Base-by-base conservation (phyloP, 352 stramenopile species). In the Phytophthora megakarya region DNA sequence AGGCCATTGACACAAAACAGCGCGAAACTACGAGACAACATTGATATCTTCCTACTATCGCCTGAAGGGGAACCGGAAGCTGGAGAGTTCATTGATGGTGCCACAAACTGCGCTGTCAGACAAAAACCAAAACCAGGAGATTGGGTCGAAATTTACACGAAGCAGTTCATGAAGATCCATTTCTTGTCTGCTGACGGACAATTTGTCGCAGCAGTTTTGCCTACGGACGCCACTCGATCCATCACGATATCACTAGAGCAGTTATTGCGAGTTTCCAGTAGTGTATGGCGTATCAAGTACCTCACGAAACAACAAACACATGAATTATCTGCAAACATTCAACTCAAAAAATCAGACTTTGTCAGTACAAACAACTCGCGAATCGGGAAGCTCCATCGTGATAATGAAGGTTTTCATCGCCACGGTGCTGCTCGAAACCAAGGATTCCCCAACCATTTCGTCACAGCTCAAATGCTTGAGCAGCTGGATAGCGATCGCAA, bases 391-490 rank as follows among this genome's bases (percentile, higher is more conserved):
- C 56, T 89, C 11, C 80, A 89, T 42, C 77, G 80, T 5, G 78
- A 86, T 12, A 83, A 60, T 25, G 67, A 83, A 33, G 68, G 33
- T 1, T 89, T 86, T 32, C 80, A 89, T 55, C 75, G 65, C 9
- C 80, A 89, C 47, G 80, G 80, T 0, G 68, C 77, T 4, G 67
- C 74, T 18, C 72, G 78, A 13, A 84, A 70, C 15, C 78, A 87
- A 35, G 82, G 80, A 0, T 88, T 85, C 35, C 78, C 78, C 2
- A 91, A 91, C 61, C 52, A 76, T 26, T 60, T 71, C 32, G 71
- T 92, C 6, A 75, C 70, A 3, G 33, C 8, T 13, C 37, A 70
- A 12, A 44, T 72, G 21, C 39, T 81, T 4, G n/a, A 64, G n/a
- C 47, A 67, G 10, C 10, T 71, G 54, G 38, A 48, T 37, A 35